Evolutionary conservation across 2,329 filamentous ascomycete genomes (phyloP).

Genomic region (Aspergillus pseudoterreus): DNA sequence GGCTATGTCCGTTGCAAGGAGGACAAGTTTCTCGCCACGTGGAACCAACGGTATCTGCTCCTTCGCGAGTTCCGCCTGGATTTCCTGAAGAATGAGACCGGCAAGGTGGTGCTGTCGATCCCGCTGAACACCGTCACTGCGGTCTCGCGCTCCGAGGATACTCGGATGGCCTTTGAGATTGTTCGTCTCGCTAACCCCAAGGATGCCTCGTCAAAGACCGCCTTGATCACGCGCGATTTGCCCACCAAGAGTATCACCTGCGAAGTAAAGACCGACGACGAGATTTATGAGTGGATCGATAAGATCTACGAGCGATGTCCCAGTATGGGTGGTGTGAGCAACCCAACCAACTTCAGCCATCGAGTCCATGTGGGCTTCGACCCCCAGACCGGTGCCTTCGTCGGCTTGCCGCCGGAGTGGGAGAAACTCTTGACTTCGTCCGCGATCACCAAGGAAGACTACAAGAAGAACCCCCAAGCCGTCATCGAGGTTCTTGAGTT

Average conservation of each 20-base stretch:
- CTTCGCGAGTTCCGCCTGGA: conserved; percentile 89
- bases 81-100: conserved; percentile 86
- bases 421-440: conserved; percentile 93
- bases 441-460: conserved; percentile 97
- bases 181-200: conserved; percentile 62
- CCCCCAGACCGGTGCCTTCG: conserved; percentile 89
- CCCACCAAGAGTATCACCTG: conserved; percentile 81
- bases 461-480: conserved; percentile 90
- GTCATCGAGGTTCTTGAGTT: conserved; percentile 65
- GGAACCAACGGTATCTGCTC: conserved; percentile 88
- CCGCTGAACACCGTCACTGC: conserved; percentile 82
- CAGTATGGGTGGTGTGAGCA: conserved; percentile 96
- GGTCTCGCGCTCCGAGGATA: conserved; percentile 85
- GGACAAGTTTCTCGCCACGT: conserved; percentile 73
- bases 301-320: conserved; percentile 95
- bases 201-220: conserved; percentile 62
- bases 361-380: conserved; percentile 97
- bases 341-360: conserved; percentile 97
- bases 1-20: conserved; percentile 65
- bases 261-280: conserved; percentile 90
- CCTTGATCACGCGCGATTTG: conserved; percentile 74
- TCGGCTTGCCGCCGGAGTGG: conserved; percentile 93
- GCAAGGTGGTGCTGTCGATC: conserved; percentile 83
- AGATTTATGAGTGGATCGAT: conserved; percentile 98
- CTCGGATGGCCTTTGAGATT: conserved; percentile 91